Evolutionary conservation across 148 eudicot species (phyloP).

Genomic region (Pouteria glomerata): DNA sequence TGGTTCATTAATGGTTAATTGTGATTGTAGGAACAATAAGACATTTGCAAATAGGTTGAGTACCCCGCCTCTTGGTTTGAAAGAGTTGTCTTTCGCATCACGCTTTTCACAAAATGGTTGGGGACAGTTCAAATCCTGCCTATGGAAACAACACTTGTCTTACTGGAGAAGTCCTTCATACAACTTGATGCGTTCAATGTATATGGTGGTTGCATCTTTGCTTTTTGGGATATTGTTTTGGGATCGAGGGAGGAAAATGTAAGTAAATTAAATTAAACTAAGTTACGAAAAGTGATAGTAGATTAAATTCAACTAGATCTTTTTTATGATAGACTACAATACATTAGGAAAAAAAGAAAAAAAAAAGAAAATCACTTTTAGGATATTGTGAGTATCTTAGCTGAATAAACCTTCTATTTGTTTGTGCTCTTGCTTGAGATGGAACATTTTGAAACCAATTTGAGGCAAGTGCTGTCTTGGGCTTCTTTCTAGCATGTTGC

Average conservation of each 20-base stretch:
- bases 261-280: constrained; percentile 21
- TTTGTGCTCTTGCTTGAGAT: background rate
- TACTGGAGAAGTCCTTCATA: constrained; percentile 90
- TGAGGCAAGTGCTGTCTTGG: too few relatives aligned
- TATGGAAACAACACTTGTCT: constrained; percentile 75
- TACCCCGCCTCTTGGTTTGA: constrained; percentile 49
- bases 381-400: background rate
- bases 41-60: constrained; percentile 43
- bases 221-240: constrained; percentile 59
- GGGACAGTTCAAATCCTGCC: constrained; percentile 67
- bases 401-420: background rate
- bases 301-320: background rate
- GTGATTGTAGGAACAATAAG: constrained; percentile 45
- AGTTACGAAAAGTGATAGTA: background rate
- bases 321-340: too few relatives aligned
- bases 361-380: background rate
- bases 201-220: constrained; percentile 37
- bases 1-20: constrained; percentile 37
- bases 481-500: too few relatives aligned
- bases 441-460: background rate
- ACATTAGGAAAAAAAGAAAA: too few relatives aligned
- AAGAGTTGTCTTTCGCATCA: constrained; percentile 47
- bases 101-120: constrained; percentile 61
- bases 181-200: constrained; percentile 48
- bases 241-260: constrained; percentile 60